These are phyloP conservation scores for Plasmodium chabaudi DNA, from an alignment of 169 alveolate species.

Conservation along the genomic window DNA sequence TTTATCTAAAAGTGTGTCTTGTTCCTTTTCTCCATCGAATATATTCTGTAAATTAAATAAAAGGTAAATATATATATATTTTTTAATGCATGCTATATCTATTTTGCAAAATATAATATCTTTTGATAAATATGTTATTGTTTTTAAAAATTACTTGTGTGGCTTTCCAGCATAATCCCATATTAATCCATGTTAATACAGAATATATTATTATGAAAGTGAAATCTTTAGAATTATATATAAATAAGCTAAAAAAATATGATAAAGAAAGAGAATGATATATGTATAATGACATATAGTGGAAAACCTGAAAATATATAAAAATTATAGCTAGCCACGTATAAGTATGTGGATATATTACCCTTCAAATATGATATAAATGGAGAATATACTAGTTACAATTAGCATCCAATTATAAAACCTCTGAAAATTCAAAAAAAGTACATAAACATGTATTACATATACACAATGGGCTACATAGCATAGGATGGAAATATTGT, in stretches of 20 bases:
- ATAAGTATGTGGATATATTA: not conserved
- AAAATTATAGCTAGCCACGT: not conserved
- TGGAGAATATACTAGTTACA: constrained; percentile 58
- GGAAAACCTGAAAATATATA: not conserved
- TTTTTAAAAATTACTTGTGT: constrained; percentile 32
- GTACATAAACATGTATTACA: not conserved
- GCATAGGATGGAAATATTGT: not conserved
- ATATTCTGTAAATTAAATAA: constrained; percentile 19
- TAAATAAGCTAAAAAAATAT: constrained; percentile 26
- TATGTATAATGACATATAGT: not conserved
- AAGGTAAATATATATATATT: constrained; percentile 6
- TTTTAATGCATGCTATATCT: too few relatives aligned
- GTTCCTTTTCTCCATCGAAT: constrained; percentile 30
- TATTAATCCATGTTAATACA: constrained; percentile 20
- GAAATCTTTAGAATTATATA: constrained; percentile 9
- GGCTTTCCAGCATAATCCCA: constrained; percentile 40
- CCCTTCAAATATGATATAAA: constrained; percentile 45
- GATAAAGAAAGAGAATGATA: not conserved
- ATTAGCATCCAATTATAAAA: constrained; percentile 71
- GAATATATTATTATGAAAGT: constrained; percentile 22
- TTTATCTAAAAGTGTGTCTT: constrained; percentile 23
- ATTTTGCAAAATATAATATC: too few relatives aligned
- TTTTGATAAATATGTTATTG: too few relatives aligned
- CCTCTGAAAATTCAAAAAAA: constrained; percentile 18
- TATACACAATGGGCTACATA: not conserved